Conservation (phyloP, 2,329 filamentous ascomycete species). For the Knufia fluminis region DNA sequence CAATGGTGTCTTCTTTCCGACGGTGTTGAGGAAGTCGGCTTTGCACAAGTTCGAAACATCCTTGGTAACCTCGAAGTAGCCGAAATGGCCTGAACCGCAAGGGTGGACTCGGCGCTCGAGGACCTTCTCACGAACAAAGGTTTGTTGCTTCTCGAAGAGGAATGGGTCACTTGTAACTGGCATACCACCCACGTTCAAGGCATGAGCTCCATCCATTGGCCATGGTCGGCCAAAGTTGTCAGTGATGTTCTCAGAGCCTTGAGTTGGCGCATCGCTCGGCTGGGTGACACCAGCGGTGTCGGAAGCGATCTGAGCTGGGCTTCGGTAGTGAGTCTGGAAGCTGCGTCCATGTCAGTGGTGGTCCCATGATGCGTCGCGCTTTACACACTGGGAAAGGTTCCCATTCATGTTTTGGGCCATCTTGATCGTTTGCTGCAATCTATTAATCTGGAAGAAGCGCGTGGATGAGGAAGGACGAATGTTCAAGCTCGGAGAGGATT, state of each 20-base stretch:
- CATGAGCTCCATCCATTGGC: background rate
- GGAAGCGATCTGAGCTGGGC: constrained; percentile 63
- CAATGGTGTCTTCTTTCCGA: constrained; percentile 36
- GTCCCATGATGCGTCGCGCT: no score
- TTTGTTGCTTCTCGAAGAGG: constrained; percentile 8
- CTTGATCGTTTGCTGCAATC: no score
- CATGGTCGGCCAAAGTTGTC: constrained; percentile 1
- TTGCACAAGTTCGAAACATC: constrained; percentile 18
- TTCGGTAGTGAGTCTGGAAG: background rate
- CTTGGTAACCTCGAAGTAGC: constrained; percentile 24
- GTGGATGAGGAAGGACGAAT: no score
- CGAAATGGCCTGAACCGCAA: constrained; percentile 23
- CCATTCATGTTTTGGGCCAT: no score
- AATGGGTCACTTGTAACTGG: constrained; percentile 2
- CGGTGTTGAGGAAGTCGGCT: constrained; percentile 33
- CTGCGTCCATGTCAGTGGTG: background rate
- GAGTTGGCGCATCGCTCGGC: constrained; percentile 36
- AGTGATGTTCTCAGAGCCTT: background rate
- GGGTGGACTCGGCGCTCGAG: constrained; percentile 1
- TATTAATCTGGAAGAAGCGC: no score
- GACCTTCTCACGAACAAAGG: background rate
- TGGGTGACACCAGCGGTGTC: constrained; percentile 66
- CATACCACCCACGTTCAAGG: background rate
- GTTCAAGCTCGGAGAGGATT: no score
- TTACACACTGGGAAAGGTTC: no score